phyloP scores from a whole-genome alignment of 345 rosid species.

The Nephelium lappaceum region DNA sequence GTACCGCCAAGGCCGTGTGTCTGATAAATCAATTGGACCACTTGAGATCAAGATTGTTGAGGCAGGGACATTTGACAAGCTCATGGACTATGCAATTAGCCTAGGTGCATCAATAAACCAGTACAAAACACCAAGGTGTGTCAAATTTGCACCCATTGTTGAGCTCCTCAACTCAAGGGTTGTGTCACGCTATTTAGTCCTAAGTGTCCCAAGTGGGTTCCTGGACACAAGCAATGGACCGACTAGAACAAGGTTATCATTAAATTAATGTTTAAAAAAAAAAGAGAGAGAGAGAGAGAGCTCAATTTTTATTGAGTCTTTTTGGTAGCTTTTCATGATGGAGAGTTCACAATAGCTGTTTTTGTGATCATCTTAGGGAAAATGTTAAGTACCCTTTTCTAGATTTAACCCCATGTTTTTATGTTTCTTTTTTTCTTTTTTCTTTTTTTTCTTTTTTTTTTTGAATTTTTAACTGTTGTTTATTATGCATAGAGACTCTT shows the following conservation, averaged over 20 bases:
- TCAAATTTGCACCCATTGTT: conserved; percentile 85
- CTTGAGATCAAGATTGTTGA: conserved; percentile 90
- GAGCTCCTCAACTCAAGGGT: conserved; percentile 88
- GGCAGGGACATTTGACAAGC: conserved; percentile 91
- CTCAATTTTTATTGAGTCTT: conserved; percentile 15
- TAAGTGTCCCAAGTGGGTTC: conserved; percentile 92
- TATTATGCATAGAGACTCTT: conserved; percentile 40
- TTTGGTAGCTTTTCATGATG: conserved; percentile 29
- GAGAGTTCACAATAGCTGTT: conserved; percentile 33
- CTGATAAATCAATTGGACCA: conserved; percentile 91
- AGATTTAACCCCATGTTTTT: conserved; percentile 35
- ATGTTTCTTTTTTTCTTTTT: conserved; percentile 13
- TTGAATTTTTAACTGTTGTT: conserved; percentile 31
- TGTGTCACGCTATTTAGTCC: conserved; percentile 67
- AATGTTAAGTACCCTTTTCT: conserved; percentile 38
- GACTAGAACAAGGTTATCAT: conserved; percentile 9
- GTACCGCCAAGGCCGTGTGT: conserved; percentile 85
- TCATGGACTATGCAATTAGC: conserved; percentile 96
- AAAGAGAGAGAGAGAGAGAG: conserved; percentile 13
- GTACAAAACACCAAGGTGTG: conserved; percentile 97
- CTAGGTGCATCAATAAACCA: conserved; percentile 92
- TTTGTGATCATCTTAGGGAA: conserved; percentile 48
- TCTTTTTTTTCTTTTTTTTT: neutral
- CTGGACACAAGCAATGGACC: conserved; percentile 90
- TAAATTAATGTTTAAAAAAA: neutral